Evolutionary conservation across 108 stramenopile species (phyloP), one percentile per base, ranked within the genome.

Genomic region (Cyclotella atomus): DNA sequence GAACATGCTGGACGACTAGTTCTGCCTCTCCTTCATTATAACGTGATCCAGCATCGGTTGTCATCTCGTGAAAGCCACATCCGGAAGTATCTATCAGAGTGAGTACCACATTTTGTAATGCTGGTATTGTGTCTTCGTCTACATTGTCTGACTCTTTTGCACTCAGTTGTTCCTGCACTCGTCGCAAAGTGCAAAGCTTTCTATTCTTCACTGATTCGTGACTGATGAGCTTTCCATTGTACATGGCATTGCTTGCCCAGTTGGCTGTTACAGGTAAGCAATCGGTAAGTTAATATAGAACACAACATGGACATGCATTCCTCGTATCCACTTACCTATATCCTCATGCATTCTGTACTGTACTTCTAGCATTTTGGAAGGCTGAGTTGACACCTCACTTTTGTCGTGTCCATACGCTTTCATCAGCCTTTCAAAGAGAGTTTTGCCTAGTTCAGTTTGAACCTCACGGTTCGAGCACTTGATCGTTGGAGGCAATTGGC

Each of bases 401-500:
- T 41, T 55, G n/a, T 32, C 54, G 9, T 14, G 64, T 20, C 82
- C 90, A 71, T 91, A 87, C 27, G 84, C 64, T 28, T 73, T 43
- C 90, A 99, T 96, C 0, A 98, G 72, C 29, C 99, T 83, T 59
- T 98, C 98, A 82, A 98, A 98, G 71, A 99, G 79, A 44, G 99
- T 99, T 44, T 69, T 68, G 2, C 90, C 88, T 15, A 99, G 85
- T 6, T 85, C 92, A 34, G 60, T 34, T 45, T 87, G 83, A 0
- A 88, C 93, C 43, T 71, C 61, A 4, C 38, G 59, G 29, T 73
- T 64, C 41, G 79, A 84, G 50, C 79, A 77, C 49, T 87, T 84
- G 64, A 99, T 92, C 30, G 97, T 98, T 28, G 99, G 99, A 30
- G 99, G 97, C 33, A 99, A 84, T 85, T 99, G 99, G 56, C 88